phyloP scores from a whole-genome alignment of 2,329 filamentous ascomycete genomes.

The Hymenoscyphus occultus region DNA sequence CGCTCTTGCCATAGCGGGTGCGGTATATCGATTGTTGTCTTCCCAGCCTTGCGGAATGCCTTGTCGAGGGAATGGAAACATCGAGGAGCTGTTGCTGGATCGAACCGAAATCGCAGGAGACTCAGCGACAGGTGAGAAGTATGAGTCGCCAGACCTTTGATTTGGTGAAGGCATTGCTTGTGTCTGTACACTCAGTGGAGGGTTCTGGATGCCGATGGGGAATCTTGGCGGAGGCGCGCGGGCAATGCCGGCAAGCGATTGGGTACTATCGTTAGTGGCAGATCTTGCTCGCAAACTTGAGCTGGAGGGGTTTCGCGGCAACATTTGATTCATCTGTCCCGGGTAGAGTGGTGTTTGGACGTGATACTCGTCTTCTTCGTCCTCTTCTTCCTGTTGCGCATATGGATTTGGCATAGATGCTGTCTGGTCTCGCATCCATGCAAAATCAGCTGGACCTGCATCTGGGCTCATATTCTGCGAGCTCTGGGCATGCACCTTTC shows the following conservation, averaged over 20 bases:
- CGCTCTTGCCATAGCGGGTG: slow-evolving; percentile 78
- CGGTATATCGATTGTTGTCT: slow-evolving; percentile 79
- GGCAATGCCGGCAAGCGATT: slow-evolving; percentile 54
- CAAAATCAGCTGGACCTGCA: slow-evolving; percentile 61
- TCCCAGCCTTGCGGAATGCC: slow-evolving; percentile 68
- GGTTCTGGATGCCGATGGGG: slow-evolving; percentile 54
- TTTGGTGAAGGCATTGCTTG: slow-evolving; percentile 42
- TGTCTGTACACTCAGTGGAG: slow-evolving; percentile 68
- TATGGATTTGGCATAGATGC: slow-evolving; percentile 79
- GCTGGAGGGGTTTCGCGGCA: slow-evolving; percentile 68
- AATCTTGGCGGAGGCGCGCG: slow-evolving; percentile 69
- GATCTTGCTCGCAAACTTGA: slow-evolving; percentile 74
- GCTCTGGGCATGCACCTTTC: slow-evolving; percentile 57
- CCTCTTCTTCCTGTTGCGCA: slow-evolving; percentile 59
- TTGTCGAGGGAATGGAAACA: slow-evolving; percentile 79
- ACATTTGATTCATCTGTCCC: slow-evolving; percentile 46
- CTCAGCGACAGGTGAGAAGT: slow-evolving; percentile 86
- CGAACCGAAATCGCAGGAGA: slow-evolving; percentile 69
- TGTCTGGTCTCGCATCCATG: slow-evolving; percentile 70
- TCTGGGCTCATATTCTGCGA: slow-evolving; percentile 45
- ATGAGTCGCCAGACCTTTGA: slow-evolving; percentile 59
- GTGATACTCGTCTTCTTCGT: slow-evolving; percentile 55
- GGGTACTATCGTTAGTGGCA: slow-evolving; percentile 67
- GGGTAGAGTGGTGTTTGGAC: slow-evolving; percentile 37
- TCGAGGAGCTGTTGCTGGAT: slow-evolving; percentile 70